Conservation (phyloP, 345 rosid genomes). For the Erodium maritimum region DNA sequence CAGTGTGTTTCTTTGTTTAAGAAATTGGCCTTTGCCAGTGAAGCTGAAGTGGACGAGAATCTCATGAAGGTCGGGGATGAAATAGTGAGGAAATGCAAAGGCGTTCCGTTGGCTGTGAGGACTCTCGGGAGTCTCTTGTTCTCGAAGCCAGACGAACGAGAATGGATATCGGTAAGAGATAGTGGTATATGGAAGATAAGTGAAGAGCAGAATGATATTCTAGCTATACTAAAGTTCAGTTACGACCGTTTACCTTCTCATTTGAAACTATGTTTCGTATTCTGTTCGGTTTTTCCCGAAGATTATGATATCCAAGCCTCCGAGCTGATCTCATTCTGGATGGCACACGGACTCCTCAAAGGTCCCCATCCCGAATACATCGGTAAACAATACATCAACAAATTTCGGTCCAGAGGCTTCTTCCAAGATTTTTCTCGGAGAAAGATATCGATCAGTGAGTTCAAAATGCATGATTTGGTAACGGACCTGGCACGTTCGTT, state of each 20-base stretch:
- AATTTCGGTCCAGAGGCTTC: neutral
- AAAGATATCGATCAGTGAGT: too few relatives aligned
- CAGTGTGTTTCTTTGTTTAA: too few relatives aligned
- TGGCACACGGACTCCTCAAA: neutral
- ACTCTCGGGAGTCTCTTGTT: constrained; percentile 14
- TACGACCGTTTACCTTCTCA: neutral
- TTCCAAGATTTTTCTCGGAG: neutral
- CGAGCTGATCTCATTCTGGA: neutral
- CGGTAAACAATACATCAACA: neutral
- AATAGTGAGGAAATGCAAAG: constrained; percentile 13
- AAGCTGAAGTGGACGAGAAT: neutral
- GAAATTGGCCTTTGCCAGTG: constrained; percentile 8
- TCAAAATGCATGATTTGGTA: too few relatives aligned
- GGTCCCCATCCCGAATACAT: neutral
- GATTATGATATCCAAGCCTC: neutral
- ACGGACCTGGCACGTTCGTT: too few relatives aligned
- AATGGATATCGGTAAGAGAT: constrained; percentile 8
- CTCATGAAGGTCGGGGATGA: constrained; percentile 8
- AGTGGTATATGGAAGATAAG: constrained; percentile 9
- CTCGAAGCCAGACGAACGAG: neutral
- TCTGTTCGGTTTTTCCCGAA: neutral
- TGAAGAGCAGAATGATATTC: neutral
- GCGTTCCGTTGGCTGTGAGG: constrained; percentile 18
- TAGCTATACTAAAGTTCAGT: neutral
- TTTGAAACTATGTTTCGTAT: neutral